Evolutionary conservation across 495 filamentous ascomycete species (phyloP), one percentile per base, ranked within the genome.

Genomic region (Aspergillus asperescens): DNA sequence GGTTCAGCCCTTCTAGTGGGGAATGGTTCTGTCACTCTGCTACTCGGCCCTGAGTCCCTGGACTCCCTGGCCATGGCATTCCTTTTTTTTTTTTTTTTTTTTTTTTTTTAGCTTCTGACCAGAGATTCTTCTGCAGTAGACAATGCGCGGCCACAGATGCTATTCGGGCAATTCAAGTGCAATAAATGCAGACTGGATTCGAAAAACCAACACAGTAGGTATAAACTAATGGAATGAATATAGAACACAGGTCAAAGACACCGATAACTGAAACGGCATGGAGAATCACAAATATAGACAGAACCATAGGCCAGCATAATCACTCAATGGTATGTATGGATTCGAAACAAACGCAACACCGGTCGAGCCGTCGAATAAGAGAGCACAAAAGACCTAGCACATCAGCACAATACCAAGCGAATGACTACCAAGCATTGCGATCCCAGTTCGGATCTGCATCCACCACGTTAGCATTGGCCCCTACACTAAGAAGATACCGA

Each of bases 381-480:
- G 24, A 12, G 48, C 29, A 20, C 4, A 37, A 34, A 10, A 20
- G n/a, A 5, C 18, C 31, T 15, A 35, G 12, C 15, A n/a, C n/a
- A n/a, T n/a, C n/a, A 38, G 8, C 18, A 20, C 19, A 28, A 19
- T 9, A 27, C 18, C 22, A 22, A 35, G 0, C 10, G 1, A 35
- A 37, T 15, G 20, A 61, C 48, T 65, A 69, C 65, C 63, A 69
- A 42, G 66, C 68, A 65, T 69, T 68, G 51, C 69, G 67, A 50
- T 71, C 64, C 62, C 63, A 63, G 28, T 60, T 66, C 49, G 68
- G 67, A 56, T 70, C 68, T 70, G 48, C 8, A 25, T 20, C 15
- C 15, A 37, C 35, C 3, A 43, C 15, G 38, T 54, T 39, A 19
- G 57, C 55, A n/a, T n/a, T n/a, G n/a, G n/a, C n/a, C n/a, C n/a